Conservation (phyloP, 108 stramenopile species). For the Cyclotella atomus region DNA sequence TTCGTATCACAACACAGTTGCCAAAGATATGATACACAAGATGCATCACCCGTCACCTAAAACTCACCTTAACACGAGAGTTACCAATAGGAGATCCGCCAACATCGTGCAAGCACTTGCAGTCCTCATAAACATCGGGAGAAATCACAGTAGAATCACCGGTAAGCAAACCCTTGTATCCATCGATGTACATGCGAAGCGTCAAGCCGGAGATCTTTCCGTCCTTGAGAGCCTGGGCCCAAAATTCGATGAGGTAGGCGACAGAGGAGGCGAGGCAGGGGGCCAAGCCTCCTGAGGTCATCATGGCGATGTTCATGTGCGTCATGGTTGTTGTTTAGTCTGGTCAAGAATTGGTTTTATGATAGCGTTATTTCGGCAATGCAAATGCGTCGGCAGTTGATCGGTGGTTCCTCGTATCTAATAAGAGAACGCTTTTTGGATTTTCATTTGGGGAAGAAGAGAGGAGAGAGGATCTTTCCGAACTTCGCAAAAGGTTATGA, state of each 20-base stretch:
- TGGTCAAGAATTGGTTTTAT: no score
- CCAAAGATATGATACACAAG: no score
- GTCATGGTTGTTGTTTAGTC: neutral
- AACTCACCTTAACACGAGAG: slow-evolving; percentile 88
- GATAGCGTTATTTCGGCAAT: no score
- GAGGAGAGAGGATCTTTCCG: no score
- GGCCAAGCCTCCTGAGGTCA: slow-evolving; percentile 90
- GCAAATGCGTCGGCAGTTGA: no score
- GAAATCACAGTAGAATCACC: slow-evolving; percentile 82
- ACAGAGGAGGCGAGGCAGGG: slow-evolving; percentile 86
- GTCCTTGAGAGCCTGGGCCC: slow-evolving; percentile 71
- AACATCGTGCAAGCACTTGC: slow-evolving; percentile 69
- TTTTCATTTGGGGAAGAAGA: no score
- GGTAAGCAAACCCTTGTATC: slow-evolving; percentile 87
- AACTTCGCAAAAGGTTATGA: no score
- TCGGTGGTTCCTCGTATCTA: no score
- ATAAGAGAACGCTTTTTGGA: no score
- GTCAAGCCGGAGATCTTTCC: slow-evolving; percentile 80
- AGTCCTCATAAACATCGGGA: slow-evolving; percentile 59
- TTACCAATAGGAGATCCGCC: slow-evolving; percentile 92
- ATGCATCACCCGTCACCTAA: no score
- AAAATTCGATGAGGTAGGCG: slow-evolving; percentile 75
- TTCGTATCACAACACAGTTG: no score
- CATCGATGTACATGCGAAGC: slow-evolving; percentile 84
- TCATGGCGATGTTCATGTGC: slow-evolving; percentile 89